Evolutionary conservation across 352 stramenopile genomes (phyloP), one percentile per base, ranked within the genome.

Genomic region (Aphanomyces stellatus): DNA sequence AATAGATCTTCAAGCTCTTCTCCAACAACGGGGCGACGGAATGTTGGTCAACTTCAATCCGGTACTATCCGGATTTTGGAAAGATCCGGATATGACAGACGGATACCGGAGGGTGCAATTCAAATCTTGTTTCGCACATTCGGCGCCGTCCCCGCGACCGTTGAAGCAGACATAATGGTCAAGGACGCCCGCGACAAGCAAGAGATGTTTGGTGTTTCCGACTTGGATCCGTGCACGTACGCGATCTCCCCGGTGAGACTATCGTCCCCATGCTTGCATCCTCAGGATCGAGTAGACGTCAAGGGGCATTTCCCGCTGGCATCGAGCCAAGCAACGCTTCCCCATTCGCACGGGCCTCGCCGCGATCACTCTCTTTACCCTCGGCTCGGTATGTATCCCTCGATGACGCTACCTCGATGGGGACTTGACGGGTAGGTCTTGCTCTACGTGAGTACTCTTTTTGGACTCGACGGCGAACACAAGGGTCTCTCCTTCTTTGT

Each of bases 401-500:
- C 5, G 11, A 65, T 4, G 7, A 43, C 30, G 15, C 15, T n/a
- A n/a, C n/a, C n/a, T 33, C 2, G 6, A 30, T 25, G 22, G 19
- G 31, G 17, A 28, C 1, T 28, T 53, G 7, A 25, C 27, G 17
- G 11, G 3, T 67, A 67, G 60, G 42, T 91, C 24, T 67, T 93
- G 24, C 87, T 93, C 65, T 91, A 76, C 59, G 72, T 88, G 60
- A 91, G 82, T 73, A 93, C 80, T 15, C 72, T 74, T 43, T 82
- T 93, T 62, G 85, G 85, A 0, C 74, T 91, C 19, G 85, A 93
- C 73, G 81, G 77, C 22, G 82, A 93, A 69, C 77, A 76, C 27
- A 81, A 81, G 24, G 85, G 85, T 1, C 69, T 93, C 8, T 91
- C 85, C 17, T 87, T 93, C 60, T 60, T 93, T 4, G 84, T 91